Conservation (phyloP, 148 eudicot species). For the Amaranthus palmeri region DNA sequence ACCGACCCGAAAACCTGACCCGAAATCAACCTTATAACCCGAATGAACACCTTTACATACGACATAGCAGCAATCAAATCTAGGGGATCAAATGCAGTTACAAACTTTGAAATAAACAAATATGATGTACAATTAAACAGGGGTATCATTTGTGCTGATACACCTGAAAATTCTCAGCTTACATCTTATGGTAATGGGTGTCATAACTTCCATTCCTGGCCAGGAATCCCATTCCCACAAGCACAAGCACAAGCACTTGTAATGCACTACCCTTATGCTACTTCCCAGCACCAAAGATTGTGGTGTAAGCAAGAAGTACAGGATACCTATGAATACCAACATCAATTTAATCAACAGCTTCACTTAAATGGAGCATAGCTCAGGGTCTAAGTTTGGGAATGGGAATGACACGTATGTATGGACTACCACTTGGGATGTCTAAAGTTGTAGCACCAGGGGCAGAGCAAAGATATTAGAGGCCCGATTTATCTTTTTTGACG, state of each 20-base stretch:
- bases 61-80: constrained; percentile 95
- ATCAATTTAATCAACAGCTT: constrained; percentile 37
- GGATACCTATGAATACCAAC: constrained; percentile 25
- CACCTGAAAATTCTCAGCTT: constrained; percentile 9
- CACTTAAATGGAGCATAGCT: constrained; percentile 50
- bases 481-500: no score
- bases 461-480: no score
- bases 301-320: constrained; percentile 83
- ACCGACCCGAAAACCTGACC: no score
- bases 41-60: no score
- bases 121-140: constrained; percentile 52
- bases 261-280: constrained; percentile 19
- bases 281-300: constrained; percentile 31
- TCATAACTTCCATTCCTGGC: constrained; percentile 43
- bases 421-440: constrained; percentile 32
- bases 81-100: constrained; percentile 83
- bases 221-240: constrained; percentile 47
- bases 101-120: constrained; percentile 84
- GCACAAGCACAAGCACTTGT: constrained; percentile 43
- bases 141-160: not conserved
- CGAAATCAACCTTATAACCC: no score
- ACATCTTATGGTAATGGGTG: constrained; percentile 17
- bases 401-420: constrained; percentile 20
- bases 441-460: constrained; percentile 25
- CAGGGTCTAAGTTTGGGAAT: constrained; percentile 30